Percentiles rank a stretch among this genome's conserved stretches.
phyloP scores from a whole-genome alignment of 306 rosid species.

The Cajanus cajan region DNA sequence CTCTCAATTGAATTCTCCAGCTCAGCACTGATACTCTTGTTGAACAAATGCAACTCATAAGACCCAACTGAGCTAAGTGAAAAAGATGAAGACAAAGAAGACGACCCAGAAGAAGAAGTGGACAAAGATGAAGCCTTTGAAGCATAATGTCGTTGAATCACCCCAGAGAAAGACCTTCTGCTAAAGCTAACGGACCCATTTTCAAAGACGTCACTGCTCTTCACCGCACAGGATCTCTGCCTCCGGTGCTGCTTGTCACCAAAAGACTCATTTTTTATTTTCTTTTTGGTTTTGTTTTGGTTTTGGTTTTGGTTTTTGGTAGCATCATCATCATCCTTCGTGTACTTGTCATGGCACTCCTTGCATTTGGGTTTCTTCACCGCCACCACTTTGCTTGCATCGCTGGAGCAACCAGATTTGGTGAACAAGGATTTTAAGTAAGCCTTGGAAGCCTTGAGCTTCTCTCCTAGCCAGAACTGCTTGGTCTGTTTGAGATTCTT shows the following conservation, averaged over 20 bases:
- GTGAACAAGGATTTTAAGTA: conserved; percentile 57
- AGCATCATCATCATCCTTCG: neutral
- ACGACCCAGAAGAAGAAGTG: conserved; percentile 42
- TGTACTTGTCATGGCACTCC: conserved; percentile 19
- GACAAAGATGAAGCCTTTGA: conserved; percentile 40
- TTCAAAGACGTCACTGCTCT: conserved; percentile 40
- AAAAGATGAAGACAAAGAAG: conserved; percentile 63
- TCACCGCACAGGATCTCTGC: conserved; percentile 22
- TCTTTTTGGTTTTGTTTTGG: neutral
- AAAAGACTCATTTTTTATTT: conserved; percentile 10
- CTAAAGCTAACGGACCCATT: conserved; percentile 21
- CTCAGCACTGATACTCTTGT: conserved; percentile 53
- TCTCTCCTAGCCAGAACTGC: conserved; percentile 43
- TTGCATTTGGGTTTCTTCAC: conserved; percentile 15
- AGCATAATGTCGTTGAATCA: conserved; percentile 42
- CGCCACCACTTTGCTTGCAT: conserved; percentile 31
- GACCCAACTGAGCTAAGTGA: conserved; percentile 51
- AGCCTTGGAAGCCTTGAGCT: conserved; percentile 57
- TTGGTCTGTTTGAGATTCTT: conserved; percentile 51
- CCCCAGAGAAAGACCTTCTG: conserved; percentile 64
- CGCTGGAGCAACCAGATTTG: conserved; percentile 47
- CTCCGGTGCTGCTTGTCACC: conserved; percentile 14
- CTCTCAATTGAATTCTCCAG: conserved; percentile 62
- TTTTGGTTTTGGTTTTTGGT: conserved; percentile 23
- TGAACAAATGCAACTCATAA: conserved; percentile 5